Evolutionary conservation across 192 early-diverging fungal genomes (phyloP), one percentile per base, ranked within the genome.

Genomic region (Coemansia sp.): DNA sequence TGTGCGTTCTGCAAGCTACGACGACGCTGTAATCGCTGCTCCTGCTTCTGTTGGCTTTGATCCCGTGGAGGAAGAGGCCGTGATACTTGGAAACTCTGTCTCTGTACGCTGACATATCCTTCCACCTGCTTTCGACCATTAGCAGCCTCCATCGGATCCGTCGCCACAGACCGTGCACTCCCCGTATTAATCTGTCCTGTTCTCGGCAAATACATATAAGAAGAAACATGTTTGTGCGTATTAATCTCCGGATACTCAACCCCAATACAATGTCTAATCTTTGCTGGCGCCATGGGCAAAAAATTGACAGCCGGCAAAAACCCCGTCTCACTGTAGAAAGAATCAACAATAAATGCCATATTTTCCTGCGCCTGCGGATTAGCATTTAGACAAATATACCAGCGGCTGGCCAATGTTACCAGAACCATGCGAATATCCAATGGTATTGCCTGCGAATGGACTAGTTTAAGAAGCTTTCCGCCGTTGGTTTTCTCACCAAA

Each of bases 391-490:
- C 72, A 10, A 7, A 63, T 14, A 48, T 67, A 66, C 76, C 76
- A 77, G 17, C 70, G 70, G 4, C 61, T 51, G 6, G 42, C 67
- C 36, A 77, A 25, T 2, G 70, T 48, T 3, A 62, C 58, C 3
- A 72, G 20, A 0, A 54, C 63, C 67, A 67, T 52, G 14, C 76
- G 69, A 6, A 77, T n/a, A 18, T 72, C 63, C 22, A 68, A 10
- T 0, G 66, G 76, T 1, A 72, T 50, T 0, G 25, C n/a, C 12
- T 28, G 17, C 7, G 59, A 51, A 29, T 50, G 34, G 4, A 65
- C 55, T 7, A 64, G 10, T 11, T 25, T 29, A n/a, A 72, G 57
- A 6, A 77, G 20, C 30, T 54, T 33, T 3, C 66, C 38, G 32
- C 62, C 66, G 7, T 62, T 54, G 10, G 32, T 36, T 6, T 49